Conservation (phyloP, 2,329 filamentous ascomycete species). For the Phialemoniopsis sp. region DNA sequence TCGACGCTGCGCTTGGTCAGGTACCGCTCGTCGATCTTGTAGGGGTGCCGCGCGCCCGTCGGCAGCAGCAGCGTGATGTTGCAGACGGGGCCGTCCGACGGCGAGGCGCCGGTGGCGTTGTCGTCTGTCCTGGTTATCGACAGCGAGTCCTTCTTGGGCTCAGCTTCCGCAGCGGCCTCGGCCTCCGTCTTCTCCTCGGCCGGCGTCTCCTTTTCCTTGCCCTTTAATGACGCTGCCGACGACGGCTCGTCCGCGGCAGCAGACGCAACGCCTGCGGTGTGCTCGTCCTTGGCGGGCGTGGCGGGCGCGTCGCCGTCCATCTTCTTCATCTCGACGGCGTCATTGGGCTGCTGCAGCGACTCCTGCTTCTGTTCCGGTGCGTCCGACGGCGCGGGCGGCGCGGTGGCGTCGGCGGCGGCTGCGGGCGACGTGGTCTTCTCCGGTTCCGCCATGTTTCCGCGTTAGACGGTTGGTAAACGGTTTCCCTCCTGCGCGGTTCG, state of each 20-base stretch:
- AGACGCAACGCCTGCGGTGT: constrained; percentile 7
- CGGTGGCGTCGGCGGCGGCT: constrained; percentile 7
- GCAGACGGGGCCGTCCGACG: constrained; percentile 42
- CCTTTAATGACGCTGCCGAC: constrained; percentile 17
- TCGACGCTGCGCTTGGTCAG: constrained; percentile 75
- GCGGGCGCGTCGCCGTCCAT: constrained; percentile 11
- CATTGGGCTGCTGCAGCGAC: constrained; percentile 25
- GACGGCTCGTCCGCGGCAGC: constrained; percentile 4
- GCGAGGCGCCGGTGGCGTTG: neutral
- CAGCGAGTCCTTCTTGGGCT: constrained; percentile 18
- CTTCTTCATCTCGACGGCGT: constrained; percentile 31
- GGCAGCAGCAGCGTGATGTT: constrained; percentile 81
- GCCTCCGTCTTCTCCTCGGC: constrained; percentile 17
- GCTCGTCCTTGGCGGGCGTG: neutral
- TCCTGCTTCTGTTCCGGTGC: constrained; percentile 26
- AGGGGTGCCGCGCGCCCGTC: constrained; percentile 79
- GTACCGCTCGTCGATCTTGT: constrained; percentile 85
- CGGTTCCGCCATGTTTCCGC: constrained; percentile 5
- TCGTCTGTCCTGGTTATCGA: constrained; percentile 6
- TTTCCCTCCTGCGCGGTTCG: too few species aligned
- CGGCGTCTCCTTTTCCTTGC: constrained; percentile 25
- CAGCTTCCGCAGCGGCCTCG: constrained; percentile 4
- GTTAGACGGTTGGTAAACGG: too few species aligned
- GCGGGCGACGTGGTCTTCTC: constrained; percentile 8
- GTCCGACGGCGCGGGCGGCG: constrained; percentile 12